These are phyloP conservation scores for Loxodes magnus DNA, from an alignment of 73 alveolate genomes.

Conservation along the genomic window DNA sequence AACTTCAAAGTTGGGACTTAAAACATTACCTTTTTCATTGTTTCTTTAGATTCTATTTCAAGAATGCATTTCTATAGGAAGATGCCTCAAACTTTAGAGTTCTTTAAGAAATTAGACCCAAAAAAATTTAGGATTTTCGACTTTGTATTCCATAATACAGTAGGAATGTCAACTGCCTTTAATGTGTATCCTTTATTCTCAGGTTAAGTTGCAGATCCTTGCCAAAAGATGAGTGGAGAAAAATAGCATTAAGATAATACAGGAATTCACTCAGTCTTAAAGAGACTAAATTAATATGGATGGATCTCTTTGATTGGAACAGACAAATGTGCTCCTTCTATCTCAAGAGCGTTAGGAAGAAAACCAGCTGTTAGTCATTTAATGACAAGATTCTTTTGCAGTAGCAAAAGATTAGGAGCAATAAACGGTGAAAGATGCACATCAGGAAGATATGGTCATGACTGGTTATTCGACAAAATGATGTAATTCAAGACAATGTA, in stretches of 20 bases:
- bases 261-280: too few relatives aligned
- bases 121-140: neutral
- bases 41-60: constrained; percentile 8
- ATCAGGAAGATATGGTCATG: too few relatives aligned
- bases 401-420: too few relatives aligned
- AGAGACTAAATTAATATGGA: neutral
- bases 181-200: constrained; percentile 3
- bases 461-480: constrained; percentile 1
- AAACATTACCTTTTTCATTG: too few relatives aligned
- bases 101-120: neutral
- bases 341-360: too few relatives aligned
- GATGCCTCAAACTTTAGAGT: constrained; percentile 9
- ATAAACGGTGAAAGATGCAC: too few relatives aligned
- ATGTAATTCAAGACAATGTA: neutral
- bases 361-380: too few relatives aligned
- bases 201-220: constrained; percentile 4
- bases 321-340: too few relatives aligned
- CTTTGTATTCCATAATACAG: constrained; percentile 5
- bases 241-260: neutral
- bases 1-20: too few relatives aligned
- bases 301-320: constrained; percentile 1
- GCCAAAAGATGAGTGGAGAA: neutral
- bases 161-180: constrained; percentile 7
- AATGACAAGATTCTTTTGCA: too few relatives aligned
- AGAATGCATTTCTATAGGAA: constrained; percentile 1